Evolutionary conservation across 139 green algal genomes (phyloP).

Genomic region (Closterium sp.): DNA sequence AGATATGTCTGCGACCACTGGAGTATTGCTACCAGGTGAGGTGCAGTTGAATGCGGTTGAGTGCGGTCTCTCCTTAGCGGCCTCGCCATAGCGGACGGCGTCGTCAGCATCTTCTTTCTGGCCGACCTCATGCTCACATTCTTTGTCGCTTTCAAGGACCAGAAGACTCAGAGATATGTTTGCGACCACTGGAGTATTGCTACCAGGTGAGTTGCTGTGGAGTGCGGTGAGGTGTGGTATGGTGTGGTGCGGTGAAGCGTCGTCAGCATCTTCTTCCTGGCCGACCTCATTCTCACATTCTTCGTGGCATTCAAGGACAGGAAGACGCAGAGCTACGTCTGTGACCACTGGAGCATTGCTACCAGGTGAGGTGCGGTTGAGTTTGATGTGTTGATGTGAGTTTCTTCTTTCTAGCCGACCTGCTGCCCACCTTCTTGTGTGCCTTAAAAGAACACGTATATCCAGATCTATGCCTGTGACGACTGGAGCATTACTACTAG

Average conservation of each 20-base stretch:
- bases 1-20: no score
- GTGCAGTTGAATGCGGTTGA: no score
- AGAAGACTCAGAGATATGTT: not conserved
- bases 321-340: no score
- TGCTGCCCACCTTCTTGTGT: constrained; percentile 15
- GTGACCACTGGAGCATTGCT: no score
- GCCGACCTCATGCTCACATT: constrained; percentile 24
- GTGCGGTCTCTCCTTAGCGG: no score
- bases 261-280: not conserved
- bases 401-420: not conserved
- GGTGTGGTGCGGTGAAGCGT: no score
- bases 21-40: not conserved
- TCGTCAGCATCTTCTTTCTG: constrained; percentile 25
- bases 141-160: constrained; percentile 28
- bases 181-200: constrained; percentile 17
- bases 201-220: not conserved
- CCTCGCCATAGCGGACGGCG: not conserved
- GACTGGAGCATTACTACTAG: not conserved
- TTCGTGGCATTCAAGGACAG: no score
- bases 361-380: no score
- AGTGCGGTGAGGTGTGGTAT: no score
- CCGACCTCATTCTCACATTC: no score
- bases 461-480: not conserved
- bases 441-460: constrained; percentile 3
- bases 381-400: no score